Percentiles rank a stretch among this genome's conserved stretches.
These are phyloP conservation scores for Penicillium lividum DNA, from an alignment of 495 filamentous ascomycete species.

Conservation along the genomic window DNA sequence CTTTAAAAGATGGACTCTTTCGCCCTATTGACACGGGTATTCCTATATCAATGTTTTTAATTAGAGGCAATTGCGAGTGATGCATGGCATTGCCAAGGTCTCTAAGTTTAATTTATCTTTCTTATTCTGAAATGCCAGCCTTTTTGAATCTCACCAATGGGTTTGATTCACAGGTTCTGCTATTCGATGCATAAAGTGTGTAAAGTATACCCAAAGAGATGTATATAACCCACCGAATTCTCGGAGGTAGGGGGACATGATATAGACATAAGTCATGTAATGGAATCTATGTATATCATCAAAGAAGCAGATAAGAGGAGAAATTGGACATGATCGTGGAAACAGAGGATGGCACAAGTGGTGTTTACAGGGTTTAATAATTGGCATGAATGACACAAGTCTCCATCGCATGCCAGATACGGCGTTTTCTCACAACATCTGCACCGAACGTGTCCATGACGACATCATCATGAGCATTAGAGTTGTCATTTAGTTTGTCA, in stretches of 20 bases:
- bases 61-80: too few relatives aligned
- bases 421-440: conserved; percentile 62
- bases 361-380: conserved; percentile 19
- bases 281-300: conserved; percentile 9
- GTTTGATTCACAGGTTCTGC: too few relatives aligned
- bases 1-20: too few relatives aligned
- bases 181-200: conserved; percentile 15
- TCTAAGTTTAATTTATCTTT: too few relatives aligned
- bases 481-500: conserved; percentile 16
- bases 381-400: conserved; percentile 61
- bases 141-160: too few relatives aligned
- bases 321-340: conserved; percentile 1
- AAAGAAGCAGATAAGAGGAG: conserved; percentile 2
- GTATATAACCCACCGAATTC: background rate
- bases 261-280: conserved; percentile 3
- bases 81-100: too few relatives aligned
- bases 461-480: conserved; percentile 37
- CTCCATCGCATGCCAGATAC: conserved; percentile 72
- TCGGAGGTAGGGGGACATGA: conserved; percentile 1
- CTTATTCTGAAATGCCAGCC: too few relatives aligned
- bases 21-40: too few relatives aligned
- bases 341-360: background rate
- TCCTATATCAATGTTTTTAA: too few relatives aligned
- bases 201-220: background rate
- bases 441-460: conserved; percentile 55